These are phyloP conservation scores for Aspergillus sojae DNA, from an alignment of 2,329 filamentous ascomycete genomes.

Conservation along the genomic window DNA sequence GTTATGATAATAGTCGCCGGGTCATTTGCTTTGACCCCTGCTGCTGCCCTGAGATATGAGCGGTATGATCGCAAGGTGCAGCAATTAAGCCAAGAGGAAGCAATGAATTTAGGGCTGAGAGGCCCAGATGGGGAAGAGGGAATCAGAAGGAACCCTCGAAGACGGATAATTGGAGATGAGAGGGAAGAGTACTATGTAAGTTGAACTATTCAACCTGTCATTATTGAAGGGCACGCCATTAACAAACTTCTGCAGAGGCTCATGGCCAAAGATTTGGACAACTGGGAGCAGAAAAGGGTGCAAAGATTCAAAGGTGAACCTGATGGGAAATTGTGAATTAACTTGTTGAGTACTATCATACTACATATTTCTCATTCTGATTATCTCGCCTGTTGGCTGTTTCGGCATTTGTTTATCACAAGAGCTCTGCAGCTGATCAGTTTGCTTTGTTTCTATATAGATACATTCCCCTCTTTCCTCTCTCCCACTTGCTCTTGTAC, in stretches of 20 bases:
- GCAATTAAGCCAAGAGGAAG: conserved; percentile 82
- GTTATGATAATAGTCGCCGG: conserved; percentile 85
- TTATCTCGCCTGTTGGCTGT: not conserved
- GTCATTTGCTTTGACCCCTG: conserved; percentile 91
- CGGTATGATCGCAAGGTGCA: conserved; percentile 86
- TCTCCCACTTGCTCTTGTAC: not conserved
- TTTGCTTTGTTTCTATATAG: not conserved
- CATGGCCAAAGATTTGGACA: conserved; percentile 86
- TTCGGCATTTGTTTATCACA: not conserved
- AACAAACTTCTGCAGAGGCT: conserved; percentile 59
- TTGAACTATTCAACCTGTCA: not conserved
- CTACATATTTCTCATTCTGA: not conserved
- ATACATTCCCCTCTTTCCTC: not conserved
- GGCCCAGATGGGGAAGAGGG: conserved; percentile 73
- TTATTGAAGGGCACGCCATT: not conserved
- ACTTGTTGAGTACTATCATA: not conserved
- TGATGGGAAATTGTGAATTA: conserved; percentile 71
- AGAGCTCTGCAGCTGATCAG: not conserved
- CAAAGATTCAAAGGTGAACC: conserved; percentile 86
- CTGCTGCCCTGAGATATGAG: conserved; percentile 91
- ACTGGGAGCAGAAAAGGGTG: conserved; percentile 96
- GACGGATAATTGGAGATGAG: conserved; percentile 46
- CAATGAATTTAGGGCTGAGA: conserved; percentile 74
- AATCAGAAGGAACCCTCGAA: conserved; percentile 58
- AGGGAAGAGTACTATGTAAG: conserved; percentile 52